Conservation (phyloP, 805 yeast species). For the Candida rishiriensis region DNA sequence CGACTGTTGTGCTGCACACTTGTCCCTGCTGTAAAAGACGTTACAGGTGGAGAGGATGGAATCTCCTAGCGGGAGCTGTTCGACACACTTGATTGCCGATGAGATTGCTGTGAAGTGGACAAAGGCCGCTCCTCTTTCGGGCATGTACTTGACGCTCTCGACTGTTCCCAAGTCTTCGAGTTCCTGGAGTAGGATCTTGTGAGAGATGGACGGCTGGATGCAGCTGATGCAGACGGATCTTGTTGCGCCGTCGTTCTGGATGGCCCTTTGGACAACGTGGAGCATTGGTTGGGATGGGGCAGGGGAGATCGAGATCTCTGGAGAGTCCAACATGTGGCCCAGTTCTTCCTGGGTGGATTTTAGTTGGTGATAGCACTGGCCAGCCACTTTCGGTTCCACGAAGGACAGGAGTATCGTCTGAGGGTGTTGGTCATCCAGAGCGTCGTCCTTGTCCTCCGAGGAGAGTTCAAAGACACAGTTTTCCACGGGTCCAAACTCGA, state of each 20-base stretch:
- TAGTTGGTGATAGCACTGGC: constrained; percentile 17
- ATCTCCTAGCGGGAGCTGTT: constrained; percentile 29
- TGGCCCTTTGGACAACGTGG: constrained; percentile 22
- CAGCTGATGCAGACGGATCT: constrained; percentile 26
- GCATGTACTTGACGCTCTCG: constrained; percentile 31
- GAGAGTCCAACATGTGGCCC: constrained; percentile 33
- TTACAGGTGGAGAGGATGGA: constrained; percentile 20
- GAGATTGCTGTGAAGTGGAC: constrained; percentile 43
- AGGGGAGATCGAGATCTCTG: constrained; percentile 31
- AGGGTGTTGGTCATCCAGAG: neutral
- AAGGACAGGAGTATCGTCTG: constrained; percentile 22
- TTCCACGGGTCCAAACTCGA: constrained; percentile 61
- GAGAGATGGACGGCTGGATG: constrained; percentile 20
- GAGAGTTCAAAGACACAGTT: constrained; percentile 40
- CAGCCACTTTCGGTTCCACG: constrained; percentile 18
- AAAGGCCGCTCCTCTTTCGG: constrained; percentile 21
- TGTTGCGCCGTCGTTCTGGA: constrained; percentile 29
- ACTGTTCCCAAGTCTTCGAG: constrained; percentile 38
- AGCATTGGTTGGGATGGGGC: constrained; percentile 29
- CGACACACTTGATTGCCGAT: constrained; percentile 41
- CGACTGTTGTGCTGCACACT: constrained; percentile 5
- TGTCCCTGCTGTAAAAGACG: constrained; percentile 28
- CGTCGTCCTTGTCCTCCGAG: constrained; percentile 14
- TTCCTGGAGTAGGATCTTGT: constrained; percentile 23
- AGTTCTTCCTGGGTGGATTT: constrained; percentile 12